Conservation (phyloP, 345 rosid species). For the Noccaea bulbosa region DNA sequence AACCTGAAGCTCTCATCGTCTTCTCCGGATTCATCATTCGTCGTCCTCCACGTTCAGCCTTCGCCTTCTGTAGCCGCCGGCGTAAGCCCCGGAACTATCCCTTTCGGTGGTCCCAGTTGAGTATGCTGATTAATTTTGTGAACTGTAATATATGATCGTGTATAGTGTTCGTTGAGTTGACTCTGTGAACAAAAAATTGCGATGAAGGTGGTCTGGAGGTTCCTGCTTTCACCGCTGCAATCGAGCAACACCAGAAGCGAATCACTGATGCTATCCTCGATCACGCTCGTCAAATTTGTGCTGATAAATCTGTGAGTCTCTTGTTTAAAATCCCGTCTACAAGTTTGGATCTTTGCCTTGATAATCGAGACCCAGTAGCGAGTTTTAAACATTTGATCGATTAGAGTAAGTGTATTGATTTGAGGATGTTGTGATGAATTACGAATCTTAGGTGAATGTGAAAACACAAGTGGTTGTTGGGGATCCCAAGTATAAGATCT, state of each 20-base stretch:
- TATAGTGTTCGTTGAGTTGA: conserved; percentile 25
- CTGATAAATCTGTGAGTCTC: conserved; percentile 52
- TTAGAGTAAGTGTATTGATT: no score
- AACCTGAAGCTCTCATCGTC: conserved; percentile 75
- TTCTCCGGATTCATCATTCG: conserved; percentile 58
- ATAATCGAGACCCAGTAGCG: conserved; percentile 11
- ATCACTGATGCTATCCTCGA: conserved; percentile 66
- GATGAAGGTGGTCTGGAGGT: conserved; percentile 70
- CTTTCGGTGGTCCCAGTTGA: conserved; percentile 94
- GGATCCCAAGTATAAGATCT: conserved; percentile 83
- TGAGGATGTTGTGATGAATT: conserved; percentile 18
- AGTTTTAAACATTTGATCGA: neutral
- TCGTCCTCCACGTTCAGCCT: conserved; percentile 78
- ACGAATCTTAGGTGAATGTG: conserved; percentile 54
- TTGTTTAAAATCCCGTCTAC: neutral
- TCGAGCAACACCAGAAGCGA: conserved; percentile 80
- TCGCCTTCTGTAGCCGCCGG: conserved; percentile 78
- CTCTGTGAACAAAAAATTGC: neutral
- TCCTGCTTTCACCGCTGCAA: conserved; percentile 86
- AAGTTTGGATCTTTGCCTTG: conserved; percentile 10
- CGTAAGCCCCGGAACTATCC: conserved; percentile 79
- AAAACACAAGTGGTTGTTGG: conserved; percentile 77
- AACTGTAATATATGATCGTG: neutral
- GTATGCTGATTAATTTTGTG: conserved; percentile 6
- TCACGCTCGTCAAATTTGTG: conserved; percentile 66